Base-by-base conservation (phyloP, 352 stramenopile species). In the Phytophthora melonis region DNA sequence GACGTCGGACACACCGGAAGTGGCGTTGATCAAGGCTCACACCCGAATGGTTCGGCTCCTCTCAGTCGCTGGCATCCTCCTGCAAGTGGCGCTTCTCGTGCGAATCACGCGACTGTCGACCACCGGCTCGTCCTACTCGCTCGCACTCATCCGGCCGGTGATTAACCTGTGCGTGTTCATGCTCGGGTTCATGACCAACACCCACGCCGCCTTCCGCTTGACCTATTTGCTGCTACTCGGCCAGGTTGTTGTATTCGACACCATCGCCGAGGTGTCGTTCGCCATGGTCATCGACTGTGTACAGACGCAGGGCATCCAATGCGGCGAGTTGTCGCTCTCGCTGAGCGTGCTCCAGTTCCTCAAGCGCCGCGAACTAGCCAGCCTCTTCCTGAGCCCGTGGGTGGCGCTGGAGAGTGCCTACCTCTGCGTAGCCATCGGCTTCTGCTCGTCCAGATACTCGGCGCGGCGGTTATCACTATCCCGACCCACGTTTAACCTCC, bases 141-240 rank as follows among this genome's bases (percentile, higher is more conserved):
- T 93, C 43, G 81, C 76, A 18, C 64, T 91, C 54, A 70, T 82
- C 16, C 85, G 85, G 3, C 79, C 83, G 1, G 74, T 84, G 16
- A 58, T 66, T 21, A 88, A 87, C 52, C 39, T 87, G 27, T 89
- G 80, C 58, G 70, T 68, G 5, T 87, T 83, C 58, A 63, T 87
- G 18, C 67, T 91, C 34, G 83, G 81, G 32, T 93, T 93, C 66
- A 91, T 87, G 81, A 92, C 82, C 65, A 92, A 88, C 81, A 89
- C 82, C 7, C 82, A 93, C 59, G 72, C 80, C 16, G 81, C 79
- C n/a, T 93, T 86, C 65, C 82, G 84, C 16, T 47, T 87, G 19
- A 50, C 74, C 1, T 84, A 80, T 18, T 34, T 91, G 13, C 9
- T 77, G 39, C 16, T 87, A 9, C 59, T 88, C 1, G 65, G 57